Evolutionary conservation across 805 yeast genomes (phyloP).

Genomic region (Cyberlindnera bimundalis): DNA sequence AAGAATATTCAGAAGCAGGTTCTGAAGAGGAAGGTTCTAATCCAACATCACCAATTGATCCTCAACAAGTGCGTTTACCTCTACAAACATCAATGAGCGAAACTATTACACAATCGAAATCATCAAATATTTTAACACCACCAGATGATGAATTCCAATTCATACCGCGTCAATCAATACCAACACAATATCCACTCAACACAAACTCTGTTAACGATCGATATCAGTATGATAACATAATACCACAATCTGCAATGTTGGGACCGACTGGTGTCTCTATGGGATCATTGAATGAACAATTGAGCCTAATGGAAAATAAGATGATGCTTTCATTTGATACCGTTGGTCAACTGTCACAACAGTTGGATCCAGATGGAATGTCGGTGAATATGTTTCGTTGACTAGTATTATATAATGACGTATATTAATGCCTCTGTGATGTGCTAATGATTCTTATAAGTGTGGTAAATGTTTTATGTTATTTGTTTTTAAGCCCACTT

Average conservation of each 20-base stretch:
- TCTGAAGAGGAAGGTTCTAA: slow-evolving; percentile 6
- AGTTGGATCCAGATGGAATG: not conserved
- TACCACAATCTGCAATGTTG: not conserved
- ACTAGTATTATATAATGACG: not conserved
- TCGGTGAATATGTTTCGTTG: not conserved
- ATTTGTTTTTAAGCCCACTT: not conserved
- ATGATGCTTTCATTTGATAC: slow-evolving; percentile 9
- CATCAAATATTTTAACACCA: slow-evolving; percentile 11
- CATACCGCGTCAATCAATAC: slow-evolving; percentile 29
- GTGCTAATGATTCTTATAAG: not conserved
- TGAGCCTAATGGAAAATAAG: slow-evolving; percentile 11
- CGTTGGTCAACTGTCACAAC: not conserved
- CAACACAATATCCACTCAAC: slow-evolving; percentile 28
- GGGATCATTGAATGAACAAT: slow-evolving; percentile 3
- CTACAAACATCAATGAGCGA: no score
- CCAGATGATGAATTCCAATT: slow-evolving; percentile 14
- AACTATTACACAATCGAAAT: not conserved
- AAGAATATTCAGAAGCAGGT: not conserved
- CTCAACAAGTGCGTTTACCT: no score
- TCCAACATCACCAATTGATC: slow-evolving; percentile 5
- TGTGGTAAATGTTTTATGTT: not conserved
- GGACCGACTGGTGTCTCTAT: not conserved
- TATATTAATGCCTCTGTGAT: not conserved
- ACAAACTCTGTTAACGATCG: not conserved
- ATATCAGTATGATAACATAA: not conserved